Evolutionary conservation across 1,284 basidiomycete genomes (phyloP), one percentile per base, ranked within the genome.

Genomic region (Pseudozyma thailandica): DNA sequence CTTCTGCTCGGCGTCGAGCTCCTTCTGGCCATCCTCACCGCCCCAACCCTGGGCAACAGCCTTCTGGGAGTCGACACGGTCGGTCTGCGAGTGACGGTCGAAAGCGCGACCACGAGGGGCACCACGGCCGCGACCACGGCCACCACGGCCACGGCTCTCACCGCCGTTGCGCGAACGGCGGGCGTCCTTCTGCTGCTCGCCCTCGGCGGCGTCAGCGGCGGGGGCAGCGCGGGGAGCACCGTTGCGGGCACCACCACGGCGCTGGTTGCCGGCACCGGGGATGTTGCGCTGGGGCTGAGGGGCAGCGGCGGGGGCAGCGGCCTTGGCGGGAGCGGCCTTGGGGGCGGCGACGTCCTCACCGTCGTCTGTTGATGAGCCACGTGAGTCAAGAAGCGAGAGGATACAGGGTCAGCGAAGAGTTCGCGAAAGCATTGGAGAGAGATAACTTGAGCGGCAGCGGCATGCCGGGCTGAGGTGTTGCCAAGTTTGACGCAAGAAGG

Each of bases 41-140:
- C 93, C 93, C 93, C 93, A 96, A 72, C 90, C 90, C 83, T 93
- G 91, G 83, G 91, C 90, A 75, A 94, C 85, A 86, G 92, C 92
- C 88, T 96, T 96, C 77, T 93, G 90, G 42, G 91, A 90, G 85
- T 96, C 93, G 83, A 77, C 74, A 44, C 80, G 91, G 84, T 90
- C 92, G 43, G 92, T 92, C 79, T 87, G 88, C 79, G 90, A 91
- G 85, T 93, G 92, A 83, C 86, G 90, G 86, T 93, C 92, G 79
- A 88, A 90, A 57, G 86, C 85, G 82, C 90, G 89, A 66, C 90
- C 89, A 59, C 90, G 88, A 38, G 56, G 63, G 66, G 88, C 88
- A 56, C 87, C 85, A 50, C 84, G 84, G 43, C 78, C 86, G 66
- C 84, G 83, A 52, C 88, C 87, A 62, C 85, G 83, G 53, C 59